Percentiles rank a stretch among this genome's conserved stretches.
Evolutionary conservation across 2,329 filamentous ascomycete genomes (phyloP).

Genomic region (Xylaria sp.): DNA sequence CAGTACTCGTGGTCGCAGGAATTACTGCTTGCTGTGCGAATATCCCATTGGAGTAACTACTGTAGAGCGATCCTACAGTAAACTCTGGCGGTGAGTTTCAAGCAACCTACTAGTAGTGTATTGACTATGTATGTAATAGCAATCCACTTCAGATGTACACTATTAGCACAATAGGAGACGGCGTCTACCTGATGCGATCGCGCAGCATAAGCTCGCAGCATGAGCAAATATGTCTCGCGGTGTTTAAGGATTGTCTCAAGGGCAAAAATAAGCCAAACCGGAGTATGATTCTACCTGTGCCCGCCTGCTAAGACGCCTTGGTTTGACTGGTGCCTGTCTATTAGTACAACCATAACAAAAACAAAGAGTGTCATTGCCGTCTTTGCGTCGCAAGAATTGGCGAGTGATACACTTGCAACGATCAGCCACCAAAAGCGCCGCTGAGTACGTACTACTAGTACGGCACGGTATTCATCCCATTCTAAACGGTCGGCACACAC

Average conservation of each 20-base stretch:
- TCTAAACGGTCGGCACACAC: constrained; percentile 27
- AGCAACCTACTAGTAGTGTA: constrained; percentile 14
- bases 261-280: constrained; percentile 9
- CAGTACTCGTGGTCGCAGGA: not conserved
- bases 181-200: constrained; percentile 8
- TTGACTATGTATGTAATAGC: not conserved
- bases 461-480: constrained; percentile 21
- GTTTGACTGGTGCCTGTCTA: not conserved
- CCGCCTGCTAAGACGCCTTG: not conserved
- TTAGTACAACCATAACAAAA: not conserved
- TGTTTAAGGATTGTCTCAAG: constrained; percentile 28
- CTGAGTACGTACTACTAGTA: not conserved
- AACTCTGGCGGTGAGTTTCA: constrained; percentile 47
- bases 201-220: constrained; percentile 22
- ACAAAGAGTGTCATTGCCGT: not conserved
- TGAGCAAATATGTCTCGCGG: constrained; percentile 20
- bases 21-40: constrained; percentile 5
- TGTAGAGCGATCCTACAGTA: constrained; percentile 11
- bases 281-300: constrained; percentile 8
- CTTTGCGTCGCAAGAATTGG: constrained; percentile 11
- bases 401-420: constrained; percentile 26
- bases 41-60: constrained; percentile 32
- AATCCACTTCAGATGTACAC: not conserved
- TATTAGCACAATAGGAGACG: not conserved
- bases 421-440: constrained; percentile 10